Evolutionary conservation across 352 stramenopile species (phyloP).

Genomic region (Globisporangium radiosum): DNA sequence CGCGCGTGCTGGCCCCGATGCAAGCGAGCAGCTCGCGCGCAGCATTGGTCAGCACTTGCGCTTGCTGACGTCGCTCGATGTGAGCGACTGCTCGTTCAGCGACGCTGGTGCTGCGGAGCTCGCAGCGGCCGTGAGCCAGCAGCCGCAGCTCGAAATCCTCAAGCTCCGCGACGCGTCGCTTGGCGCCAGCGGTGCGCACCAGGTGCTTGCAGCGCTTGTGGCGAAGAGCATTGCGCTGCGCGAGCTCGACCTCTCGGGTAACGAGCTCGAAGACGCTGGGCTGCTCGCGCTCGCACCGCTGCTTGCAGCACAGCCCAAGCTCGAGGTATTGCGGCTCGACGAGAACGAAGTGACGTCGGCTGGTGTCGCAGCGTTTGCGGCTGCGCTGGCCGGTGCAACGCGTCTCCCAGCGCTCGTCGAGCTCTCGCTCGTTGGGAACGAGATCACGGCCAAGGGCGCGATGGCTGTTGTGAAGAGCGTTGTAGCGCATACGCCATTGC

Average conservation of each 20-base stretch:
- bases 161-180: constrained; percentile 89
- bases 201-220: constrained; percentile 62
- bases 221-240: constrained; percentile 54
- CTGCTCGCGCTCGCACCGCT: constrained; percentile 54
- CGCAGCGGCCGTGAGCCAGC: constrained; percentile 54
- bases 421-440: constrained; percentile 61
- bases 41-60: constrained; percentile 40
- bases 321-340: constrained; percentile 65
- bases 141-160: constrained; percentile 65
- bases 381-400: constrained; percentile 14
- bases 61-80: constrained; percentile 75
- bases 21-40: constrained; percentile 38
- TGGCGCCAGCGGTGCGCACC: constrained; percentile 62
- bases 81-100: constrained; percentile 91
- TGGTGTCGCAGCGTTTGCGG: constrained; percentile 33
- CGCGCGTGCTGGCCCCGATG: constrained; percentile 46
- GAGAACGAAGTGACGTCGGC: constrained; percentile 79
- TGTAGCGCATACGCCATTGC: constrained; percentile 30
- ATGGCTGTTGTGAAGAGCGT: constrained; percentile 43
- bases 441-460: constrained; percentile 72
- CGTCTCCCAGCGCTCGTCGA: constrained; percentile 35
- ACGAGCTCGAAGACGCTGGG: constrained; percentile 78
- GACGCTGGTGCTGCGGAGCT: constrained; percentile 67
- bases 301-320: constrained; percentile 38
- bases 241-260: constrained; percentile 87